Evolutionary conservation across 2,329 filamentous ascomycete genomes (phyloP).

Genomic region (Mariannaea elegans): DNA sequence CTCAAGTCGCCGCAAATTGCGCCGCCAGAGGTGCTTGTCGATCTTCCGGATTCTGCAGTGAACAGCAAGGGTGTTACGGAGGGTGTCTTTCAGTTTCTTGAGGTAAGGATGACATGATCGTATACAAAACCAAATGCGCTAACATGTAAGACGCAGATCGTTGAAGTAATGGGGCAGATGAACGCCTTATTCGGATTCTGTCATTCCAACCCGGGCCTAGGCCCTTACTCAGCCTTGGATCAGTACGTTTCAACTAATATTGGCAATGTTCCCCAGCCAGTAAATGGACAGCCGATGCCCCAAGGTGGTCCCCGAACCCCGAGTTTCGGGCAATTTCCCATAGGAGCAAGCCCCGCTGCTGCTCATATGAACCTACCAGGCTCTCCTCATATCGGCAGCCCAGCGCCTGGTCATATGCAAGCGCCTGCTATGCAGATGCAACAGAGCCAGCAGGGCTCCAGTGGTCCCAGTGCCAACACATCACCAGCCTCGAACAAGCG

Average conservation of each 20-base stretch:
- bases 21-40: conserved; percentile 65
- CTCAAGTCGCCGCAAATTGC: conserved; percentile 67
- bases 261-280: conserved; percentile 47
- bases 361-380: conserved; percentile 69
- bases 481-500: conserved; percentile 69
- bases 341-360: conserved; percentile 68
- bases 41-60: conserved; percentile 66
- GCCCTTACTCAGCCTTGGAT: conserved; percentile 67
- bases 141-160: conserved; percentile 56
- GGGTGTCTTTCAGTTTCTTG: conserved; percentile 70
- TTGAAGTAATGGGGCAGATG: conserved; percentile 74
- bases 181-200: conserved; percentile 69
- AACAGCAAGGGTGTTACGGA: conserved; percentile 69
- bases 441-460: conserved; percentile 74
- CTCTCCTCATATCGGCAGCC: conserved; percentile 68
- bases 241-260: conserved; percentile 64
- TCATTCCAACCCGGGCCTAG: conserved; percentile 61
- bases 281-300: conserved; percentile 60
- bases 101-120: conserved; percentile 54
- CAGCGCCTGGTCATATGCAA: conserved; percentile 69
- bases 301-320: conserved; percentile 60
- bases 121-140: conserved; percentile 33
- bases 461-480: conserved; percentile 73
- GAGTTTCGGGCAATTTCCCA: conserved; percentile 64
- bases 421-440: conserved; percentile 73